phyloP scores from a whole-genome alignment of 257 asterid species.

The Solanum ahanhuiri region DNA sequence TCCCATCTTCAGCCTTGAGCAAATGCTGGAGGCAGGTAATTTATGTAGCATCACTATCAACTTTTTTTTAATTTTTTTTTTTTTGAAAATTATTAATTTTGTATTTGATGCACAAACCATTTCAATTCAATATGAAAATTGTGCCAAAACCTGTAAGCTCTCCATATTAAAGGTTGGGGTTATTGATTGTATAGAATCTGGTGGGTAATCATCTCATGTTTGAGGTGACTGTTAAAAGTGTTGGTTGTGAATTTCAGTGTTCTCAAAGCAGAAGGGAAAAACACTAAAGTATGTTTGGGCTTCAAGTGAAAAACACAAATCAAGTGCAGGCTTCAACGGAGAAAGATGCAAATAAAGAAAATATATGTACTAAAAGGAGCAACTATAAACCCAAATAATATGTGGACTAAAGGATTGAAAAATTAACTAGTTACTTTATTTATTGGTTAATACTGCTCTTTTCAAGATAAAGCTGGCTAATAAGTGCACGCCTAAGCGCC shows the following conservation, averaged over 20 bases:
- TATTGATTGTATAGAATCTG: neutral
- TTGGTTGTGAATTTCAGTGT: neutral
- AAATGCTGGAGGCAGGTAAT: conserved; percentile 90
- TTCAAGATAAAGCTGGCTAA: neutral
- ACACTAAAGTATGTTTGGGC: neutral
- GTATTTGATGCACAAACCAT: neutral
- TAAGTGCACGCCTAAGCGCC: neutral
- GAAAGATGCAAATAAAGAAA: neutral
- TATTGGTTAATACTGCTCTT: neutral
- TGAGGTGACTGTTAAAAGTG: neutral
- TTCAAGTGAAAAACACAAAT: neutral
- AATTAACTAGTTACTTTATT: neutral
- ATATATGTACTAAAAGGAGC: neutral
- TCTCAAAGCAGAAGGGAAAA: neutral
- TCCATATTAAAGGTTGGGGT: neutral
- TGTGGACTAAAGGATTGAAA: neutral
- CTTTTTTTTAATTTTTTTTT: neutral
- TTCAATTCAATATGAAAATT: neutral
- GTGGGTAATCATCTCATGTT: neutral
- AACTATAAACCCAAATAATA: neutral
- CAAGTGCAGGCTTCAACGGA: neutral
- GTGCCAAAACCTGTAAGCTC: neutral
- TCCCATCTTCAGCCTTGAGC: conserved; percentile 73
- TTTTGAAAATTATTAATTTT: neutral
- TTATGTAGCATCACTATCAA: neutral